Percentiles rank a stretch among this genome's conserved stretches.
Conservation (phyloP, 176 grass and related monocot species). For the Hordeum marinum region DNA sequence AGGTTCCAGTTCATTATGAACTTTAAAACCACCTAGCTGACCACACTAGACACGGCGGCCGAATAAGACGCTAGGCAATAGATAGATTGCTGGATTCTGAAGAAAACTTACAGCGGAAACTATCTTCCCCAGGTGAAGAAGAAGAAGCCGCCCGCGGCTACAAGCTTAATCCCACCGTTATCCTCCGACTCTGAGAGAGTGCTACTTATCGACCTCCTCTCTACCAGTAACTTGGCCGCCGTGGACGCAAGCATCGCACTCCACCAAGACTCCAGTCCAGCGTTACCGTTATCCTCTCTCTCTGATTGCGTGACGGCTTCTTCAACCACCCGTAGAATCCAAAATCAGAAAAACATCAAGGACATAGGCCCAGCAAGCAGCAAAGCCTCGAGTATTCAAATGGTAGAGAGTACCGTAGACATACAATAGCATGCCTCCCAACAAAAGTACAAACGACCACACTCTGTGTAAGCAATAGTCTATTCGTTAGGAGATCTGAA, state of each 20-base stretch:
- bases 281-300: too few relatives aligned
- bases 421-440: not conserved
- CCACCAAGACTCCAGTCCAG: too few relatives aligned
- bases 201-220: too few relatives aligned
- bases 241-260: too few relatives aligned
- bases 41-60: not conserved
- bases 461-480: not conserved
- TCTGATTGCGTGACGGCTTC: not conserved
- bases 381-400: not conserved
- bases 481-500: not conserved
- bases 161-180: not conserved
- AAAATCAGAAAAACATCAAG: not conserved
- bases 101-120: not conserved
- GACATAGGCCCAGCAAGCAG: not conserved
- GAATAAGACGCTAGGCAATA: not conserved
- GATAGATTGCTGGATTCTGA: not conserved
- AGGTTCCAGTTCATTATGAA: too few relatives aligned
- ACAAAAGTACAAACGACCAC: not conserved
- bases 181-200: not conserved
- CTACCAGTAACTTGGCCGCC: too few relatives aligned
- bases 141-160: not conserved
- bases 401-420: not conserved
- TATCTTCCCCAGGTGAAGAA: not conserved
- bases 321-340: not conserved
- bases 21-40: too few relatives aligned